Evolutionary conservation across 2,329 filamentous ascomycete species (phyloP), one percentile per base, ranked within the genome.

Genomic region (Ceratocystiopsis sp.): DNA sequence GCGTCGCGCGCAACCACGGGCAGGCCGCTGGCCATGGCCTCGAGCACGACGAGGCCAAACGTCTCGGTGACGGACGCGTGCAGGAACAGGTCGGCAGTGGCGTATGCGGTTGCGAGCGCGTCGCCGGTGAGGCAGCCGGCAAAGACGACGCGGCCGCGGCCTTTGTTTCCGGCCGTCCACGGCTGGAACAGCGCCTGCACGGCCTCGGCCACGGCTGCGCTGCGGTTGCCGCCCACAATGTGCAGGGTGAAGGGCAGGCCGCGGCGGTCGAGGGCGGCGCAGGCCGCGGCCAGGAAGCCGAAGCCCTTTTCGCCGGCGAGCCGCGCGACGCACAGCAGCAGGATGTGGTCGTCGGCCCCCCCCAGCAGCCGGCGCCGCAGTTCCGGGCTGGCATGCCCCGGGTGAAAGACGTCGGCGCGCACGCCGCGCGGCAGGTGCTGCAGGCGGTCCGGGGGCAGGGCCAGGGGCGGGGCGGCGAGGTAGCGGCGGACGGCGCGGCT

Each of bases 51-150:
- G 11, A 83, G 62, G 0, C 78, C 78, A 55, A 83, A 82, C 0
- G 78, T 83, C 57, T 83, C 78, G 1, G 78, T 82, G 45, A 82
- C 63, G 18, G 75, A 82, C 58, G 76, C 80, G 59, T 83, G 78
- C 14, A 83, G 58, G 53, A 83, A 82, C n/a, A 83, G 50, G 53
- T 83, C 78, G 1, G 71, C 77, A 4, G 71, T 73, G 2, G 79
- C 77, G 50, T 81, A 84, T 11, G 73, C 70, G n/a, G 65, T 61
- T n/a, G 76, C 77, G 10, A 83, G 64, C 3, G 67, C 65, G 41
- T 67, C 66, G 12, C 78, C 77, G 0, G 71, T 66, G 49, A 73
- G 65, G 59, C 81, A 77, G 0, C 78, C 78, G 0, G 76, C 72
- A 55, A 83, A 83, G n/a, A 74, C 52, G 35, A 81, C 75, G 41